phyloP scores from a whole-genome alignment of 306 rosid species.

The Prunus davidiana region DNA sequence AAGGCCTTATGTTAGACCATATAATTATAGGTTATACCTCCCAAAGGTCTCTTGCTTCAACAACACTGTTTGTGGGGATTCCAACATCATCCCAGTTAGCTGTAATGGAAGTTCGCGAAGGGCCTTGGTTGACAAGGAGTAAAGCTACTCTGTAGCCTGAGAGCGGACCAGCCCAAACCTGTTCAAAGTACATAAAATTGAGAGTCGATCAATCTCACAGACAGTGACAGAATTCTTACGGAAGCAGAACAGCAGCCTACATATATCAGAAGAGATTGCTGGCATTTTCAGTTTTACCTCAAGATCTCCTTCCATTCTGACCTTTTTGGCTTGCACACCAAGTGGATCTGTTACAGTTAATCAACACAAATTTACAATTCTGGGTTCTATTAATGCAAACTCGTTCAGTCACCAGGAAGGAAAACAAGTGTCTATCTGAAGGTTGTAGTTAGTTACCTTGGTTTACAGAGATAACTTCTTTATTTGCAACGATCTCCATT shows the following conservation, averaged over 20 bases:
- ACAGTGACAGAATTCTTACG: background rate
- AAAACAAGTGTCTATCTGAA: background rate
- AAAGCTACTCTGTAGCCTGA: constrained; percentile 64
- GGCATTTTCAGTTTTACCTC: constrained; percentile 49
- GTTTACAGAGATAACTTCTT: constrained; percentile 79
- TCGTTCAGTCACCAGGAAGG: background rate
- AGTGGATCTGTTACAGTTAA: constrained; percentile 51
- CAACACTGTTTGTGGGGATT: constrained; percentile 54
- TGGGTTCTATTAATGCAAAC: background rate
- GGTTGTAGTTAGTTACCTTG: constrained; percentile 51
- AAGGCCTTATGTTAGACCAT: background rate
- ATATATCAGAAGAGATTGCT: background rate
- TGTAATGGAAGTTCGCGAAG: constrained; percentile 29
- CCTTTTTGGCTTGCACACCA: constrained; percentile 87
- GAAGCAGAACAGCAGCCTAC: background rate
- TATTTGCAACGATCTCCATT: constrained; percentile 53
- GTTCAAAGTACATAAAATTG: constrained; percentile 7
- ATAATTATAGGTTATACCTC: constrained; percentile 41
- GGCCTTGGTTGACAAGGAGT: constrained; percentile 67
- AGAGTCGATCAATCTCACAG: background rate
- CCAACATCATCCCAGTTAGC: constrained; percentile 90
- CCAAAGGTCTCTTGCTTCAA: constrained; percentile 88
- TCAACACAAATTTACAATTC: background rate
- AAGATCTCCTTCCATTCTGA: constrained; percentile 76
- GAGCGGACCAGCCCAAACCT: constrained; percentile 98